Base-by-base conservation (phyloP, 2,329 filamentous ascomycete genomes). In the Fusarium buxicola region DNA sequence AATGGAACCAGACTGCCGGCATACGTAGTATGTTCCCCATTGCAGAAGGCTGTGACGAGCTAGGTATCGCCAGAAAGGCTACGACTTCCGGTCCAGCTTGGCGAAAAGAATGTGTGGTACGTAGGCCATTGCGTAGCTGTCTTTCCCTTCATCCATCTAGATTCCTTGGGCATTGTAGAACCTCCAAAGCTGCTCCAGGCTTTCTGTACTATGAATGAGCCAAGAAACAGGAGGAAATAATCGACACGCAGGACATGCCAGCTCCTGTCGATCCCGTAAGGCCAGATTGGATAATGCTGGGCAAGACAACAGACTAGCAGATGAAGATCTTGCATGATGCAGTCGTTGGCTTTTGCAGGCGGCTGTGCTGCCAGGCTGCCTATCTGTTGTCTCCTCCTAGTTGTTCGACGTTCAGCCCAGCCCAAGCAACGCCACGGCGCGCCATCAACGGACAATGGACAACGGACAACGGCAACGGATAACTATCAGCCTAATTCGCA, bases 401-500 rank as follows among this genome's bases (percentile, higher is more conserved):
- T 9, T 39, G 30, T 41, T 36, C 41, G 49, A 49, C 25, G 16
- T 58, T 58, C 47, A 58, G 61, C 61, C 40, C 47, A 58, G 61
- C 61, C 40, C 39, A 32, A 58, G 56, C 46, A 65, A 62, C 57
- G 45, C 45, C 46, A 58, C 46, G 45, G 48, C 38, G 36, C 61
- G 49, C 61, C 53, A 55, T 45, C 44, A 43, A 62, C 57, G 61
- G 60, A 44, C 55, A 45, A 34, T 39, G 46, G n/a, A n/a, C 44
- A 43, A 62, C 57, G 61, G 60, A 44, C 55, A 45, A 34, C 43
- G 46, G n/a, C 44, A 43, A 62, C 57, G 61, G 60, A 44, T 50
- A 45, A 34, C 43, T 43, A 58, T 65, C 48, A 62, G 46, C 28
- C 55, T 47, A 61, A 65, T 57, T 48, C 55, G 34, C 50, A 39